A percentile compares a stretch with the other conserved stretches of the same genome.
Conservation (phyloP, 805 yeast genomes). For the Hanseniaspora lachancei region DNA sequence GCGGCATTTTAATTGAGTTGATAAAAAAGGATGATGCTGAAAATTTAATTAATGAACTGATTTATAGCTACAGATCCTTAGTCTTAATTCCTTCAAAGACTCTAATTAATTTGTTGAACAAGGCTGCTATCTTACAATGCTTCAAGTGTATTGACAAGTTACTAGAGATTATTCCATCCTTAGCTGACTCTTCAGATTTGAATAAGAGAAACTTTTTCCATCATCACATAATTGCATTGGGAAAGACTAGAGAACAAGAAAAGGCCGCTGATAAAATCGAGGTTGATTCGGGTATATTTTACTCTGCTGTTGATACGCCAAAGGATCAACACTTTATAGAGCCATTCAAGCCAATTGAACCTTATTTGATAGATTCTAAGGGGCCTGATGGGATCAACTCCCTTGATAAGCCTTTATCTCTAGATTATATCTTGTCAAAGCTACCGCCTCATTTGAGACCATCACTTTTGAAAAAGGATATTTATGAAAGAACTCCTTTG, state of each 20-base stretch:
- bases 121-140: conserved; percentile 46
- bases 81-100: conserved; percentile 42
- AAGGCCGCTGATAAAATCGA: conserved; percentile 3
- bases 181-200: conserved; percentile 57
- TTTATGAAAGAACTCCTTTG: conserved; percentile 68
- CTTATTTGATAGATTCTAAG: conserved; percentile 41
- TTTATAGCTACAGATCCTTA: conserved; percentile 33
- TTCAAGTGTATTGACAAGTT: conserved; percentile 45
- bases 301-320: conserved; percentile 28
- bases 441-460: conserved; percentile 42
- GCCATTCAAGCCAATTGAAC: conserved; percentile 29
- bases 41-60: conserved; percentile 33
- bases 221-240: conserved; percentile 65
- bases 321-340: conserved; percentile 1
- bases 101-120: conserved; percentile 49
- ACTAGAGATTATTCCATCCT: conserved; percentile 37
- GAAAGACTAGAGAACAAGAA: conserved; percentile 38
- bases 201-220: conserved; percentile 77
- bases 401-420: conserved; percentile 44
- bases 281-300: background rate
- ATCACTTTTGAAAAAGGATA: conserved; percentile 54
- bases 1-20: conserved; percentile 16
- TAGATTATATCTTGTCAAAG: conserved; percentile 44
- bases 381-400: conserved; percentile 54
- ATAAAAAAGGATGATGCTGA: conserved; percentile 35